A percentile compares a stretch with the other conserved stretches of the same genome.
These are phyloP conservation scores for Pythium rishiriense DNA, from an alignment of 352 stramenopile genomes.

Conservation along the genomic window DNA sequence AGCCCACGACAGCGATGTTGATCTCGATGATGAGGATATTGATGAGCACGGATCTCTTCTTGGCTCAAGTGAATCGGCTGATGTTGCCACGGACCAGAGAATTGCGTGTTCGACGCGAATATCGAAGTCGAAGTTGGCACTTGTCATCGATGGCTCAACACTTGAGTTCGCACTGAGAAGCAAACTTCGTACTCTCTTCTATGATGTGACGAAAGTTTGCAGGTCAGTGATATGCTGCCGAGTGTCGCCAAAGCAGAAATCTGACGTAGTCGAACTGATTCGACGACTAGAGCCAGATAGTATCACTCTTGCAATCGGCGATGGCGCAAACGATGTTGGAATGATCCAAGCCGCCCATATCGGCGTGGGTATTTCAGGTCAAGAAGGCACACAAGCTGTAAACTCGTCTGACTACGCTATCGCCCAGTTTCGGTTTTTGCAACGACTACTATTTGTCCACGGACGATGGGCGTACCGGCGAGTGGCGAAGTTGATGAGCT, in stretches of 20 bases:
- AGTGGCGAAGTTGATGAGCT: slow-evolving; percentile 91
- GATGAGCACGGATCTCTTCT: slow-evolving; percentile 21
- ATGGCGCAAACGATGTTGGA: slow-evolving; percentile 96
- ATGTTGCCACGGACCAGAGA: neutral
- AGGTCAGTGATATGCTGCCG: slow-evolving; percentile 87
- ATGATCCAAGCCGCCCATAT: slow-evolving; percentile 95
- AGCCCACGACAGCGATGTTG: slow-evolving; percentile 33
- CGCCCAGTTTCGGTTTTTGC: slow-evolving; percentile 93
- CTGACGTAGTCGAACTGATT: slow-evolving; percentile 79
- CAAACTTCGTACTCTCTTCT: slow-evolving; percentile 55
- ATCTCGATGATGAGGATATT: slow-evolving; percentile 15
- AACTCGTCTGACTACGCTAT: slow-evolving; percentile 94
- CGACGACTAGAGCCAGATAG: slow-evolving; percentile 64
- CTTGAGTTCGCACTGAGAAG: slow-evolving; percentile 71
- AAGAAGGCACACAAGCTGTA: slow-evolving; percentile 92
- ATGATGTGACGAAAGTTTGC: slow-evolving; percentile 69
- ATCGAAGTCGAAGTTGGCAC: slow-evolving; percentile 37
- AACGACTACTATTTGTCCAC: slow-evolving; percentile 91
- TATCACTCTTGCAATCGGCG: slow-evolving; percentile 92
- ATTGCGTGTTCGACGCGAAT: neutral
- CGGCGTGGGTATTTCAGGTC: slow-evolving; percentile 91
- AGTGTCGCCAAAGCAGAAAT: slow-evolving; percentile 88
- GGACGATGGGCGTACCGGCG: slow-evolving; percentile 92
- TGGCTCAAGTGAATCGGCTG: neutral
- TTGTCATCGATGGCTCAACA: slow-evolving; percentile 94